Conservation (phyloP, 192 early-diverging fungal genomes). For the Backusella tuberculispora region DNA sequence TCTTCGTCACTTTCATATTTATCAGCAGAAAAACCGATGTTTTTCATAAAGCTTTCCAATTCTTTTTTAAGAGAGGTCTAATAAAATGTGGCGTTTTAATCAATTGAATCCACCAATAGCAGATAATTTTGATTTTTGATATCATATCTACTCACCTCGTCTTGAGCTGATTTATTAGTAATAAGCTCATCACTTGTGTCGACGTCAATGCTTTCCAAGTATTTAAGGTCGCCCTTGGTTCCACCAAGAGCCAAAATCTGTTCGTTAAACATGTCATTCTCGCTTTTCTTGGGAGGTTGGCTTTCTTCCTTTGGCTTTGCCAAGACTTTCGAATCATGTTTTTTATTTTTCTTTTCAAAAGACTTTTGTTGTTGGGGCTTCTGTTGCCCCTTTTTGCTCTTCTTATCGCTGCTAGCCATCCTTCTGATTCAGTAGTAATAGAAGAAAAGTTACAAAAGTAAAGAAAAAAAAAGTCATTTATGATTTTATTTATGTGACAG, state of each 20-base stretch:
- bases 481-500: slow-evolving; percentile 9
- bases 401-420: slow-evolving; percentile 7
- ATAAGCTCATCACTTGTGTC: slow-evolving; percentile 35
- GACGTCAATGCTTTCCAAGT: slow-evolving; percentile 35
- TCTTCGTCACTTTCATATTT: slow-evolving; percentile 23
- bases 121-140: not conserved
- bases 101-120: not conserved
- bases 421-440: slow-evolving; percentile 12
- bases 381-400: slow-evolving; percentile 16
- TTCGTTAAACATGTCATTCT: slow-evolving; percentile 28
- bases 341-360: slow-evolving; percentile 14
- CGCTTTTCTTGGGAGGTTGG: not conserved
- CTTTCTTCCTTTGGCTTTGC: not conserved
- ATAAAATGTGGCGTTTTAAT: not conserved
- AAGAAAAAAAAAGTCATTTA: slow-evolving; percentile 15
- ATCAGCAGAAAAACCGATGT: slow-evolving; percentile 31
- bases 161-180: not conserved
- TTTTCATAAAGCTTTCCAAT: slow-evolving; percentile 38
- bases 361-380: not conserved
- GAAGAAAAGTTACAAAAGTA: slow-evolving; percentile 3
- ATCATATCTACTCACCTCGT: slow-evolving; percentile 17
- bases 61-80: slow-evolving; percentile 36
- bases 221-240: slow-evolving; percentile 41
- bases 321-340: not conserved
- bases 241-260: slow-evolving; percentile 41